Evolutionary conservation across 257 asterid genomes (phyloP).

Genomic region (Handroanthus guayacan): DNA sequence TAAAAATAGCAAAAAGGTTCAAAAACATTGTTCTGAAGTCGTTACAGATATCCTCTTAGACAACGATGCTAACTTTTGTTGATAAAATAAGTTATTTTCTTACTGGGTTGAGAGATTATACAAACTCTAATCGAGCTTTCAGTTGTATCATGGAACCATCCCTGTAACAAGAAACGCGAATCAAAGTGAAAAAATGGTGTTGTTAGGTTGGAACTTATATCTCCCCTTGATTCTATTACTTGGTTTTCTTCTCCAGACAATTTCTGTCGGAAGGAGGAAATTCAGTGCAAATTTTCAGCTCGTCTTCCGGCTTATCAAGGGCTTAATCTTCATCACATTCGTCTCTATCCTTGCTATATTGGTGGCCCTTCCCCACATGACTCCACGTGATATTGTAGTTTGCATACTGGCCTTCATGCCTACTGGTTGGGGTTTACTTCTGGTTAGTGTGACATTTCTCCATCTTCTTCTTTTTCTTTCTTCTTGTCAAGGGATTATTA

Average conservation of each 20-base stretch:
- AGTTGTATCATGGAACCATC: neutral
- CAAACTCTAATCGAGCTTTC: too few species aligned
- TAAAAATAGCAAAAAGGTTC: too few species aligned
- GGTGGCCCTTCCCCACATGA: slow-evolving; percentile 44
- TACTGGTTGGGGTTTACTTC: slow-evolving; percentile 56
- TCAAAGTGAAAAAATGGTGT: too few species aligned
- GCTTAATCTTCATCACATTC: slow-evolving; percentile 46
- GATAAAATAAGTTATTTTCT: too few species aligned
- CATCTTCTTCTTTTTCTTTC: neutral
- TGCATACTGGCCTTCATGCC: slow-evolving; percentile 57
- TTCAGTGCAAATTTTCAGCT: slow-evolving; percentile 55
- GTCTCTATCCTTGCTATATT: slow-evolving; percentile 39
- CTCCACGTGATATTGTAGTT: slow-evolving; percentile 45
- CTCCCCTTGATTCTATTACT: neutral
- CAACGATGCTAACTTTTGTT: too few species aligned
- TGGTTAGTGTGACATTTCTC: slow-evolving; percentile 35
- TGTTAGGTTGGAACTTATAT: neutral
- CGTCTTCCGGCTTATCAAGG: slow-evolving; percentile 50
- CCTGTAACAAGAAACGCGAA: too few species aligned
- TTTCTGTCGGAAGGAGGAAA: slow-evolving; percentile 51
- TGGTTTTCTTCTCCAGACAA: slow-evolving; percentile 37
- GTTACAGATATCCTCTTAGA: too few species aligned
- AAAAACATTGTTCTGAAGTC: too few species aligned
- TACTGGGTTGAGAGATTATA: too few species aligned
- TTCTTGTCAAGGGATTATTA: neutral